Evolutionary conservation across 2,329 filamentous ascomycete species (phyloP), one percentile per base, ranked within the genome.

Genomic region (Epichloe glyceriae): DNA sequence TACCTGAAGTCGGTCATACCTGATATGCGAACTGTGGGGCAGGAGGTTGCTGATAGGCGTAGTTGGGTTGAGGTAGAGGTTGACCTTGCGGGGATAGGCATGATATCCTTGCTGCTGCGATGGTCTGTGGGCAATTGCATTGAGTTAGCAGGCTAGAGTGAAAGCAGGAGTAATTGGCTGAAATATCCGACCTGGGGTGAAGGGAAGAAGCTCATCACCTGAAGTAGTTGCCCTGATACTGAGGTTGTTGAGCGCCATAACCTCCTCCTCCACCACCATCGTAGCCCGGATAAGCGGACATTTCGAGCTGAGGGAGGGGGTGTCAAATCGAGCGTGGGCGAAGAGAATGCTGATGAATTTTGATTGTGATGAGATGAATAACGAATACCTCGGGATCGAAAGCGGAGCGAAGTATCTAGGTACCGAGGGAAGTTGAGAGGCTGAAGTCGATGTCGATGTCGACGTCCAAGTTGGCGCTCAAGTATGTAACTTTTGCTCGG

Each of bases 251-350:
- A 50, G 59, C 61, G 51, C 64, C 63, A 54, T 63, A 73, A 62
- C 69, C 69, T 55, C 74, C 74, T 62, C 70, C 69, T 52, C 72
- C 48, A 3, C 40, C 40, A 20, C 34, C 42, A 19, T 19, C 69
- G 61, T 82, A 80, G 46, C 70, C 68, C 56, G 78, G 78, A 63
- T 82, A 84, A 61, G 78, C 80, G 57, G 81, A 82, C 81, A 84
- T 85, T 53, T 56, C 58, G 45, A 54, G 55, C 45, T 41, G 40
- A 46, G 30, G 46, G 44, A 38, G 14, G 37, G 20, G 40, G 19
- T 39, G 6, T 30, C 30, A 17, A 43, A 30, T 22, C 11, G 26
- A 40, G 38, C 19, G 22, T 40, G n/a, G 19, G 1, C 6, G 11
- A 35, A 42, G 7, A 20, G 37, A 20, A 48, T 11, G n/a, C 7